A percentile compares a stretch with the other conserved stretches of the same genome.
Conservation (phyloP, 2,329 filamentous ascomycete species). For the Paramyrothecium roridum region DNA sequence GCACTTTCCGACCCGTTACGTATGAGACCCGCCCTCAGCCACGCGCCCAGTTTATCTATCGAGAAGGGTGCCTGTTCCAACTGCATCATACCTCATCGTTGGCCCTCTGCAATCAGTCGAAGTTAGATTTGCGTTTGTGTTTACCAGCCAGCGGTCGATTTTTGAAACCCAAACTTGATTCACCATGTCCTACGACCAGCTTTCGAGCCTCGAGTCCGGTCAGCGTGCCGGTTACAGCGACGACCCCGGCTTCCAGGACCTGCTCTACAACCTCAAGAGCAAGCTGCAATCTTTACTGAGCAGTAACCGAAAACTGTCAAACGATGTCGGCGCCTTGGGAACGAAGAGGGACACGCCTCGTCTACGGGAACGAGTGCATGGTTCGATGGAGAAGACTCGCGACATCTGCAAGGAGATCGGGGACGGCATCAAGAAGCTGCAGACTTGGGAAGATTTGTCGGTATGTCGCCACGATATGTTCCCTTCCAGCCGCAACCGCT, state of each 20-base stretch:
- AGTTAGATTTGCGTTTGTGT: no score
- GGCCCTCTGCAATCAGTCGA: not conserved
- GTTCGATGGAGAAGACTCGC: conserved; percentile 81
- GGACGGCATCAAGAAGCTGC: conserved; percentile 89
- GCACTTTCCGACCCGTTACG: not conserved
- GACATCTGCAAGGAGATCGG: conserved; percentile 87
- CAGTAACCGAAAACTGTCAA: conserved; percentile 80
- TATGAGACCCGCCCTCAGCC: not conserved
- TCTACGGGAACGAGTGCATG: conserved; percentile 85
- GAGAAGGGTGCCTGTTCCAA: not conserved
- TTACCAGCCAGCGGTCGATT: no score
- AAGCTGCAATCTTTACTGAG: conserved; percentile 86
- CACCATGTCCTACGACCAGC: conserved; percentile 86
- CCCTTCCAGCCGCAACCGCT: not conserved
- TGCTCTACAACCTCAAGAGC: conserved; percentile 80
- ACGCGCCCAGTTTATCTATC: not conserved
- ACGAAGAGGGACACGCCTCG: conserved; percentile 89
- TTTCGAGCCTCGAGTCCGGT: conserved; percentile 78
- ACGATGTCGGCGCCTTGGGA: conserved; percentile 81
- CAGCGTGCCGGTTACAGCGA: conserved; percentile 79
- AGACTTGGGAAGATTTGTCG: conserved; percentile 80
- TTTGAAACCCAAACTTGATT: not conserved
- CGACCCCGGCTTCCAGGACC: conserved; percentile 84
- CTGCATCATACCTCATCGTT: not conserved
- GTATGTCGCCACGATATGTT: conserved; percentile 41